Evolutionary conservation across 2,329 filamentous ascomycete species (phyloP).

Genomic region (Annulohypoxylon truncatum): DNA sequence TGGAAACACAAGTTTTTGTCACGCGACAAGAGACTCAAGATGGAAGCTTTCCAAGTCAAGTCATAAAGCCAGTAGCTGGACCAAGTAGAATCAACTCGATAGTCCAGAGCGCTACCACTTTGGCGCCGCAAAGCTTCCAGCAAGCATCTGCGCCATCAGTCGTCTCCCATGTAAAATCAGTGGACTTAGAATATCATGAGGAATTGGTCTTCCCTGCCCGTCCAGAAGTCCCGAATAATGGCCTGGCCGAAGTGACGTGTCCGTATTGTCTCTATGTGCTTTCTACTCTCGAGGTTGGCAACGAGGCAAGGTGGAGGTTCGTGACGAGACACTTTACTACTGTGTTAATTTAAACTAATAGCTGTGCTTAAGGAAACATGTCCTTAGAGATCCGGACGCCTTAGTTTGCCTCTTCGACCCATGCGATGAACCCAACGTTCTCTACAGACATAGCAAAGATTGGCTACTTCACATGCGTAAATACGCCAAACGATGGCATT

Average conservation of each 20-base stretch:
- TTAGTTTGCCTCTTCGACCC: constrained; percentile 13
- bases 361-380: background rate
- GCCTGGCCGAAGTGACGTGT: constrained; percentile 18
- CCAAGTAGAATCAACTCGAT: constrained; percentile 9
- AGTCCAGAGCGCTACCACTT: constrained; percentile 21
- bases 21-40: background rate
- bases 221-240: background rate
- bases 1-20: background rate
- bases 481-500: constrained; percentile 12
- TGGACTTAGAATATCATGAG: constrained; percentile 4
- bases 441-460: constrained; percentile 12
- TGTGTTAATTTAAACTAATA: background rate
- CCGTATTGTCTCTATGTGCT: constrained; percentile 27
- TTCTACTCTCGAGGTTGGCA: constrained; percentile 2
- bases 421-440: constrained; percentile 6
- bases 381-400: constrained; percentile 7
- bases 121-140: constrained; percentile 2
- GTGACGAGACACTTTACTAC: background rate
- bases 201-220: constrained; percentile 1
- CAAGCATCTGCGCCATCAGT: constrained; percentile 14
- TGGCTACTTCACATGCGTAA: constrained; percentile 21
- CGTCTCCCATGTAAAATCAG: constrained; percentile 5
- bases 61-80: background rate
- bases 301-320: constrained; percentile 17
- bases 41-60: background rate